These are phyloP conservation scores for Xylaria sp. DNA, from an alignment of 2,329 filamentous ascomycete species.

Conservation along the genomic window DNA sequence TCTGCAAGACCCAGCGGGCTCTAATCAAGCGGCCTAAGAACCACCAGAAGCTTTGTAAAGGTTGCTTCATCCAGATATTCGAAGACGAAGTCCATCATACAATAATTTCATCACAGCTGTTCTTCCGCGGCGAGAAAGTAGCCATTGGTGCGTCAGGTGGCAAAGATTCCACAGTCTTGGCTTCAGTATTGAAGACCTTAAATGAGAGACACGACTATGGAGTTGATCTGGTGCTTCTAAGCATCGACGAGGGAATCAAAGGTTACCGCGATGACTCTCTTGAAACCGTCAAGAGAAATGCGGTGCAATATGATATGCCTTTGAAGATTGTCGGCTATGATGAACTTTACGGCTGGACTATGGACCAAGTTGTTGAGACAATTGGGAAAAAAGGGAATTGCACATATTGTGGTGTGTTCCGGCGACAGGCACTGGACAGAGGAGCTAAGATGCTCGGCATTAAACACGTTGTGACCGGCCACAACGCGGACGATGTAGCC, in stretches of 20 bases:
- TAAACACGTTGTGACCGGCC: slow-evolving; percentile 93
- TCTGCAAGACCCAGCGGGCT: slow-evolving; percentile 80
- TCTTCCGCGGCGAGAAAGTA: slow-evolving; percentile 82
- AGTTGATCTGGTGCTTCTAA: slow-evolving; percentile 84
- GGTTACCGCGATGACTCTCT: slow-evolving; percentile 96
- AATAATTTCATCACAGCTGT: slow-evolving; percentile 83
- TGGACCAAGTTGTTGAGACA: slow-evolving; percentile 97
- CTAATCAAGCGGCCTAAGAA: slow-evolving; percentile 96
- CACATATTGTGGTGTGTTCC: slow-evolving; percentile 97
- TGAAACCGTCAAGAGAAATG: slow-evolving; percentile 96
- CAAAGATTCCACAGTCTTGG: slow-evolving; percentile 96
- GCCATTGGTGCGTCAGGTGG: slow-evolving; percentile 97
- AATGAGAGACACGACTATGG: slow-evolving; percentile 91
- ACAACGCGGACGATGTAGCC: slow-evolving; percentile 97
- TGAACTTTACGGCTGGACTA: slow-evolving; percentile 97
- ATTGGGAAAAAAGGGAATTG: slow-evolving; percentile 99
- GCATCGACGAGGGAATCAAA: slow-evolving; percentile 96
- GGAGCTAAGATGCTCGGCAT: slow-evolving; percentile 89
- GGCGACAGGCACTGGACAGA: slow-evolving; percentile 90
- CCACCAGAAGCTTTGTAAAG: slow-evolving; percentile 89
- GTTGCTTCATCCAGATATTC: slow-evolving; percentile 87
- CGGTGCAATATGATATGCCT: slow-evolving; percentile 88
- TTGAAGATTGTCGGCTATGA: slow-evolving; percentile 93
- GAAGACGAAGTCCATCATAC: slow-evolving; percentile 95
- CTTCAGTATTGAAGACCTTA: slow-evolving; percentile 91